Evolutionary conservation across 176 grass and related monocot species (phyloP), one percentile per base, ranked within the genome.

Genomic region (Triticum turgidum): DNA sequence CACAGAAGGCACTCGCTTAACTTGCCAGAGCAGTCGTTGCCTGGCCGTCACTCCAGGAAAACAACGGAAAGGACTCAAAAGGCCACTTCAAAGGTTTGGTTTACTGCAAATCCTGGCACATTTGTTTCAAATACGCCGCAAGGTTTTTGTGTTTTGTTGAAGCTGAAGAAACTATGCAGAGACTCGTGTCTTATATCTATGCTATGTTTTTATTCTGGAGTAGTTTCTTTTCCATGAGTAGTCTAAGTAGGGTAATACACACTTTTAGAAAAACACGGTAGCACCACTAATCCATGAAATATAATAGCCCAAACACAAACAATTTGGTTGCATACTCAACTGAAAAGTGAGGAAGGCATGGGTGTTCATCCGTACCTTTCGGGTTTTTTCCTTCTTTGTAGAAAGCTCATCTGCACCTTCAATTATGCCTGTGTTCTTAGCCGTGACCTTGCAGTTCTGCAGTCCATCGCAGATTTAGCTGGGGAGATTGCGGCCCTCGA

Each of bases 401-500:
- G 56, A 59, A 59, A 18, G 56, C 7, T 47, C 68, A 84, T 73
- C 6, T 74, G 33, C 21, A 0, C 21, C 80, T 58, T 73, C 14
- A 11, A 5, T 44, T 37, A 38, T 82, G 38, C 20, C 21, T 77
- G 10, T 54, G 70, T 78, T 82, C 71, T 85, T 82, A 85, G 86
- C 76, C 56, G 63, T 88, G 78, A 91, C 45, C 72, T 85, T 88
- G 54, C 82, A 58, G 14, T 77, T 38, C 44, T 63, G 71, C 93
- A 95, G 93, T 91, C 93, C 59, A 76, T 87, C 81, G 76, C 84
- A 86, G 91, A 93, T 90, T 82, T 98, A 86, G 93, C 91, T 27
- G 85, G 73, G 17, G 93, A 98, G 88, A 98, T 98, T n/a, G 84
- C 93, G n/a, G 85, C 82, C 39, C 89, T 98, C 5, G 96, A 98